Evolutionary conservation across 2,329 filamentous ascomycete species (phyloP).

Genomic region (Lasiodiplodia theobromae): DNA sequence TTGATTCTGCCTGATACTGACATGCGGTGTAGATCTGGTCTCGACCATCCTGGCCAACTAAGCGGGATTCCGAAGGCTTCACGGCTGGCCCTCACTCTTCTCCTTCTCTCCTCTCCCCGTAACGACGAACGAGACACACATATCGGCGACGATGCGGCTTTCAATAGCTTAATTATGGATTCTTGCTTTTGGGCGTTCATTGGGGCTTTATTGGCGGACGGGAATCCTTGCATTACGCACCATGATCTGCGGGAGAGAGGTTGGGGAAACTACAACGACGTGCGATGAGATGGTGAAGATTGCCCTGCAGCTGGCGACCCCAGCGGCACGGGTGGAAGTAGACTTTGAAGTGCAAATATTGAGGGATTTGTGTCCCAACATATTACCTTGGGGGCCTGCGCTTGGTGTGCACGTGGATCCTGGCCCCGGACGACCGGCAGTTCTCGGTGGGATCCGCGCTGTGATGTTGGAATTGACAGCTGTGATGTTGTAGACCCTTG

Average conservation of each 20-base stretch:
- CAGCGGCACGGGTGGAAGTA: neutral
- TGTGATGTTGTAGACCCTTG: neutral
- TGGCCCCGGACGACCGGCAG: neutral
- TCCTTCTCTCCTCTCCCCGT: slow-evolving; percentile 10
- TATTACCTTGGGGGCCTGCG: neutral
- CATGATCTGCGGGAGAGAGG: slow-evolving; percentile 7
- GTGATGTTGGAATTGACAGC: neutral
- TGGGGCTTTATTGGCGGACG: slow-evolving; percentile 14
- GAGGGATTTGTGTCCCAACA: slow-evolving; percentile 9
- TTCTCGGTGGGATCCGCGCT: neutral
- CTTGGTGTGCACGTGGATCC: neutral
- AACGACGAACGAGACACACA: slow-evolving; percentile 23
- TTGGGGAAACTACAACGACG: slow-evolving; percentile 4
- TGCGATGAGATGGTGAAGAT: neutral
- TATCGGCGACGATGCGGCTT: slow-evolving; percentile 22
- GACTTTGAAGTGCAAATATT: neutral
- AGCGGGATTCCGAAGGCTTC: neutral
- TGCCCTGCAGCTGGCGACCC: neutral
- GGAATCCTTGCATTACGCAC: slow-evolving; percentile 13
- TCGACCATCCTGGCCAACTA: slow-evolving; percentile 31
- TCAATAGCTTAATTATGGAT: slow-evolving; percentile 22
- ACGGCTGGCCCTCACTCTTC: slow-evolving; percentile 5
- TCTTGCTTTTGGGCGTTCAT: slow-evolving; percentile 25
- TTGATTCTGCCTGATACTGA: neutral
- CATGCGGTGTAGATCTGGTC: slow-evolving; percentile 22